phyloP scores from a whole-genome alignment of 2,329 filamentous ascomycete species.

The Fusarium ramigenum region DNA sequence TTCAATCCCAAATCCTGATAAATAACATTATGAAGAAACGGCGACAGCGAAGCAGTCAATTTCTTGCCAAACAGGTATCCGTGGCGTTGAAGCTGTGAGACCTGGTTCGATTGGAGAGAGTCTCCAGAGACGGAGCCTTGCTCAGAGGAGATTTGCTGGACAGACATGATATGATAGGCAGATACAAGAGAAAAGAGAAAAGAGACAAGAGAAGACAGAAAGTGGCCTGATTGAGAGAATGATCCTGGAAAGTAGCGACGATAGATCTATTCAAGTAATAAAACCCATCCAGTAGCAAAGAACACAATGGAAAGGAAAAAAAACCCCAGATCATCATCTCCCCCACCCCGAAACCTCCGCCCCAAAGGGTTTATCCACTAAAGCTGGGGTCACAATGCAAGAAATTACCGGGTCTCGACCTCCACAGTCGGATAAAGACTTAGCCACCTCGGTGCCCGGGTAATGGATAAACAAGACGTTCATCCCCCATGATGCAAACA shows the following conservation, averaged over 20 bases:
- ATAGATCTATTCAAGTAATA: conserved; percentile 25
- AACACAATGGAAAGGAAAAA: conserved; percentile 6
- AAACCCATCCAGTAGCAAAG: conserved; percentile 12
- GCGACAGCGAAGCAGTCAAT: conserved; percentile 64
- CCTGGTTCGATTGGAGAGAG: conserved; percentile 35
- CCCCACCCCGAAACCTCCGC: background rate
- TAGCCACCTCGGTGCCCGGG: conserved; percentile 23
- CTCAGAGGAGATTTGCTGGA: conserved; percentile 8
- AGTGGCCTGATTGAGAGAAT: conserved; percentile 1
- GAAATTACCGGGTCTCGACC: conserved; percentile 5
- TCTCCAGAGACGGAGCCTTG: conserved; percentile 32
- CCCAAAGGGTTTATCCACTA: conserved; percentile 25
- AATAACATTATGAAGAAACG: conserved; percentile 63
- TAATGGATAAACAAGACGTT: conserved; percentile 8
- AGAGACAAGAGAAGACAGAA: background rate
- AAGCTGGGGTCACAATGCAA: conserved; percentile 2
- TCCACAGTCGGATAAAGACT: conserved; percentile 26
- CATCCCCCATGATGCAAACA: background rate
- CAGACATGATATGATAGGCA: conserved; percentile 32
- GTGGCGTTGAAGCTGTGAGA: conserved; percentile 52
- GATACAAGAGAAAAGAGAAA: background rate
- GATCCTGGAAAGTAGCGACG: background rate
- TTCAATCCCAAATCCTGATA: conserved; percentile 60
- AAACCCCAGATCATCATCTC: background rate
- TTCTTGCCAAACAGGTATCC: conserved; percentile 68